These are phyloP conservation scores for Starmerella riodocensis DNA, from an alignment of 805 yeast species.

Conservation along the genomic window DNA sequence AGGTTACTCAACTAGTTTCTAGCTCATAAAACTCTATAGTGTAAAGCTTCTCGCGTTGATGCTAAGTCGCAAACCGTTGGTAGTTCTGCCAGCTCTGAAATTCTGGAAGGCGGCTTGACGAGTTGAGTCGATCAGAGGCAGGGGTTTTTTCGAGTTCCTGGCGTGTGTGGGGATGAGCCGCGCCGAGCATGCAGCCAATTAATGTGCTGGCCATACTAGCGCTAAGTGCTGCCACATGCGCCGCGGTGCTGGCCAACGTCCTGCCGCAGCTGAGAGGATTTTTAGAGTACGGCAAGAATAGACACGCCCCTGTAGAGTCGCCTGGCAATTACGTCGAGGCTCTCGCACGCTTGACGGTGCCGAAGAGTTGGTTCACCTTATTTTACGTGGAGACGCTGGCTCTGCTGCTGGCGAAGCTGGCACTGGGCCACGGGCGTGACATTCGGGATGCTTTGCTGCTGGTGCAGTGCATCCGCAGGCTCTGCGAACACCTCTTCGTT, in stretches of 20 bases:
- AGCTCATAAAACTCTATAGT: too few relatives aligned
- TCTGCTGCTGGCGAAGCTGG: not conserved
- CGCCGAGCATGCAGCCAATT: not conserved
- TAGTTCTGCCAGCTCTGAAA: too few relatives aligned
- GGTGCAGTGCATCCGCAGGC: conserved; percentile 39
- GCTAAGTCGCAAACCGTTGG: too few relatives aligned
- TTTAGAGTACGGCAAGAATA: conserved; percentile 24
- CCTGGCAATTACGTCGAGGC: not conserved
- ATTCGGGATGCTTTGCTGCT: conserved; percentile 16
- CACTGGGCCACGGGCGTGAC: not conserved
- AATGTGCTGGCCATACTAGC: conserved; percentile 1
- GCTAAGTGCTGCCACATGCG: conserved; percentile 4
- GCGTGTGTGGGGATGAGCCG: too few relatives aligned
- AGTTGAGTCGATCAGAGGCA: too few relatives aligned
- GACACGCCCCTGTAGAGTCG: not conserved
- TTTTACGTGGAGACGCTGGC: conserved; percentile 23
- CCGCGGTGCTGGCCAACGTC: conserved; percentile 12
- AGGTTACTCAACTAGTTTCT: too few relatives aligned
- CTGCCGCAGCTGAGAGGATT: conserved; percentile 16
- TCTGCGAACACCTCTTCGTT: conserved; percentile 36
- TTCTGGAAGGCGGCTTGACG: too few relatives aligned
- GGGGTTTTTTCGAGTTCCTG: too few relatives aligned
- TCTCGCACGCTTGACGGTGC: conserved; percentile 21
- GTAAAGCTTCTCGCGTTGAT: too few relatives aligned
- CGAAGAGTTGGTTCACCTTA: conserved; percentile 26